Evolutionary conservation across 192 early-diverging fungal species (phyloP), one percentile per base, ranked within the genome.

Genomic region (Chytriomyces hyalinus): DNA sequence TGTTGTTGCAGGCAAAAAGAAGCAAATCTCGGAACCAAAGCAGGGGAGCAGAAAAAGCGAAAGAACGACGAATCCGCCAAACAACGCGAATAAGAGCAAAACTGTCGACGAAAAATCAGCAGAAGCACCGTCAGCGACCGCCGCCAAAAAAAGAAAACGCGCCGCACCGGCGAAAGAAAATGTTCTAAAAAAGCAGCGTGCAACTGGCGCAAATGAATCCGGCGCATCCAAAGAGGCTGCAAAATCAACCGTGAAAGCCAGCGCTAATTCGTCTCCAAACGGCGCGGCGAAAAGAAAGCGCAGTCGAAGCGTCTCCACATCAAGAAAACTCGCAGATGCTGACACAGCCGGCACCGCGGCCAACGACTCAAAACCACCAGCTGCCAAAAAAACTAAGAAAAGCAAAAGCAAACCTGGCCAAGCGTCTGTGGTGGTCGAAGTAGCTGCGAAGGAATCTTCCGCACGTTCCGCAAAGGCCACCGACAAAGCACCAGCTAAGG

Each of bases 401-500:
- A 65, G 26, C 11, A 65, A 65, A 65, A 6, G 63, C n/a, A 65
- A 65, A 26, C 2, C n/a, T 20, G 36, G 17, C 22, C 20, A 59
- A 22, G 24, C 8, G 53, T 47, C 67, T n/a, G 3, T 43, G 10
- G 20, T 15, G 70, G 8, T 36, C 36, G 36, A 36, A 36, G 2
- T 36, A 36, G 0, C 36, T 2, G 36, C 36, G 1, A 36, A 36
- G 36, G 36, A 36, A 36, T 2, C 36, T 36, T 36, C 36, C 1
- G 36, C 36, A 71, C 22, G 13, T 59, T 6, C 50, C 6, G 50
- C 9, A 49, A 49, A 57, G 47, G 28, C 26, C n/a, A 13, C 24
- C 11, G 70, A 59, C 8, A 49, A 71, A 57, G 20, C 49, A 6
- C 24, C 70, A 71, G 50, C 4, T 22, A 71, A 71, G 28, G 53